A percentile compares a stretch with the other conserved stretches of the same genome.
phyloP scores from a whole-genome alignment of 2,329 filamentous ascomycete genomes.

The Periconia sp. region DNA sequence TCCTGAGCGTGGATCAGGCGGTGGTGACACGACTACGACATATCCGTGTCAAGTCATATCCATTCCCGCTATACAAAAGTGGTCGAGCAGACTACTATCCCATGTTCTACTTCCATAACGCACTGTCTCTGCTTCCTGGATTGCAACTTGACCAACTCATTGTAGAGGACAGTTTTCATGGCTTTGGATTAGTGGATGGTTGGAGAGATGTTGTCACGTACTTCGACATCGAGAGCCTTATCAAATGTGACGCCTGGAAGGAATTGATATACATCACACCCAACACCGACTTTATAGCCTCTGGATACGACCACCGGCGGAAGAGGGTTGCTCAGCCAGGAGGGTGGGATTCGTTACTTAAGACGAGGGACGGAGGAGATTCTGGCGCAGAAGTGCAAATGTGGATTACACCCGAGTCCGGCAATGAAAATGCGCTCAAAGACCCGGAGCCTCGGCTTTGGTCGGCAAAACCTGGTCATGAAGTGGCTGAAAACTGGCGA shows the following conservation, averaged over 20 bases:
- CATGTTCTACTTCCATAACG: constrained; percentile 39
- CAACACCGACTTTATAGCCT: constrained; percentile 42
- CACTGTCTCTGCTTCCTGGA: constrained; percentile 38
- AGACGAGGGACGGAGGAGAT: constrained; percentile 35
- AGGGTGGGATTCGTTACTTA: constrained; percentile 37
- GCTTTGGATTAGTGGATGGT: constrained; percentile 38
- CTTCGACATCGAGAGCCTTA: constrained; percentile 38
- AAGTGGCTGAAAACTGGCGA: constrained; percentile 33
- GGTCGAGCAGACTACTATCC: constrained; percentile 35
- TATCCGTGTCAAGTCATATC: constrained; percentile 38
- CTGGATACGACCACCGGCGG: constrained; percentile 36
- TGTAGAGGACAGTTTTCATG: constrained; percentile 44
- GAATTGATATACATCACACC: constrained; percentile 39
- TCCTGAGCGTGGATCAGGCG: constrained; percentile 36
- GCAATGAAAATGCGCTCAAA: not conserved
- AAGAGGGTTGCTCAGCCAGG: constrained; percentile 37
- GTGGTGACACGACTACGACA: constrained; percentile 40
- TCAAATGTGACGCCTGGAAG: constrained; percentile 42
- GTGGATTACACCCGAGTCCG: constrained; percentile 33
- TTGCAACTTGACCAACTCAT: constrained; percentile 38
- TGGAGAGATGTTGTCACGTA: constrained; percentile 45
- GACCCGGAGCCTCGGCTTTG: constrained; percentile 31
- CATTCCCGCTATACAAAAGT: constrained; percentile 38
- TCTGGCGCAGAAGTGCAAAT: constrained; percentile 40
- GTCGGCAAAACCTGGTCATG: constrained; percentile 37